Base-by-base conservation (phyloP, 129 eudicot species). In the Escallonia herrerae region DNA sequence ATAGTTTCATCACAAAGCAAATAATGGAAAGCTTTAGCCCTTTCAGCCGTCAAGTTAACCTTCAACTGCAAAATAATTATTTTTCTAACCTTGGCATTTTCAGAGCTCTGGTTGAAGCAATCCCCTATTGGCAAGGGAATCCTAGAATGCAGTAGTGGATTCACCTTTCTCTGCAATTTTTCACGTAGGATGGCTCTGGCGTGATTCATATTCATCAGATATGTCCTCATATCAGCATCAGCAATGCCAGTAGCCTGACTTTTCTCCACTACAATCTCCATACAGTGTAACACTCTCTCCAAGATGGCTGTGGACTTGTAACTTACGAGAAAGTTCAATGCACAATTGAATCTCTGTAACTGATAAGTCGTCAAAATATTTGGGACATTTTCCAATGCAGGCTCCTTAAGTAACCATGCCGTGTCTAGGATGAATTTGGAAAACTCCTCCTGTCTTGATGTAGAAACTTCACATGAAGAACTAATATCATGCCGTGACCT, bases 361-460 rank as follows among this genome's bases (percentile, higher is more conserved):
- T 83, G 86, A 38, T 73, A 72, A 65, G 85, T 65, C n/a, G 80
- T 83, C n/a, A 58, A 41, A 43, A 61, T 49, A 15, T 57, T 50
- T 14, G 67, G 81, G 54, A 68, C 51, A 65, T 74, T 69, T 67
- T 77, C 84, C 46, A 77, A 37, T 8, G 65, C n/a, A 15, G 96
- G 96, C 65, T 80, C 76, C 79, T 81, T 87, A 47, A 91, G 80
- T 68, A 82, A 79, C 96, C 96, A 91, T 48, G 95, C 96, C 55
- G 83, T 73, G 64, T 87, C 94, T 14, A 79, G 53, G 12, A 87
- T 69, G 52, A 87, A 80, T 7, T 81, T 86, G 3, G 87, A 85
- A 60, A 81, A 81, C 59, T 72, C 64, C 41, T 63, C 63, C 53
- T 81, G 86, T 67, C 80, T 83, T 51, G 40, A 73, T 50, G 50